Conservation (phyloP, 2,329 filamentous ascomycete species). For the Colletotrichum sp. region DNA sequence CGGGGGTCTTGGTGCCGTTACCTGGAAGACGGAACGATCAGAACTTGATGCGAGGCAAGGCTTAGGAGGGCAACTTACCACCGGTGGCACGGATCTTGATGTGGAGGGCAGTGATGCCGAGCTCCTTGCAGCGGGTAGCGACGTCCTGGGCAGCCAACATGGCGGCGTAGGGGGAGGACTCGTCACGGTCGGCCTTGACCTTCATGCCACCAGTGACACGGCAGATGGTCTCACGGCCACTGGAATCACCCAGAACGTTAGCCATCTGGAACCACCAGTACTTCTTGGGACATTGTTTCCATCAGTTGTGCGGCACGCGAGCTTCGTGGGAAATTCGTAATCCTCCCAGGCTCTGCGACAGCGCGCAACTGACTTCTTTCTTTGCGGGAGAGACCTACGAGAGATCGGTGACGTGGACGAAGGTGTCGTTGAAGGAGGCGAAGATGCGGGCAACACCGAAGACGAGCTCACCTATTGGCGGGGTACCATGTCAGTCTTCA, state of each 20-base stretch:
- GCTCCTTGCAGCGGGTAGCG: slow-evolving; percentile 80
- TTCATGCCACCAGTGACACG: slow-evolving; percentile 99
- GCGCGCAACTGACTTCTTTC: neutral
- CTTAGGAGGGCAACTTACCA: slow-evolving; percentile 62
- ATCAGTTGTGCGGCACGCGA: neutral
- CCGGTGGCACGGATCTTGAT: slow-evolving; percentile 99
- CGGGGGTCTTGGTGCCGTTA: slow-evolving; percentile 99
- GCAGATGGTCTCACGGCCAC: slow-evolving; percentile 99
- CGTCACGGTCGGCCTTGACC: slow-evolving; percentile 99
- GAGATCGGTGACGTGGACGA: slow-evolving; percentile 99
- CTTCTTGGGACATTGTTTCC: neutral
- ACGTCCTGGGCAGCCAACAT: slow-evolving; percentile 99
- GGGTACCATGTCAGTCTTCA: slow-evolving; percentile 24
- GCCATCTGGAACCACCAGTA: slow-evolving; percentile 44
- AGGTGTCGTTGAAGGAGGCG: slow-evolving; percentile 92
- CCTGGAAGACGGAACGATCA: slow-evolving; percentile 48
- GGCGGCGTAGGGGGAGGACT: slow-evolving; percentile 99
- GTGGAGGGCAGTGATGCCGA: slow-evolving; percentile 89
- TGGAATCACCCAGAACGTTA: slow-evolving; percentile 75
- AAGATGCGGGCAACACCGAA: slow-evolving; percentile 99
- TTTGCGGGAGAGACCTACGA: slow-evolving; percentile 62
- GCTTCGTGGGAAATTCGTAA: neutral
- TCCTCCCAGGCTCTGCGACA: neutral
- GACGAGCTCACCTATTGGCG: slow-evolving; percentile 81
- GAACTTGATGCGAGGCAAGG: neutral